A percentile compares a stretch with the other conserved stretches of the same genome.
These are phyloP conservation scores for Coleophoma crateriformis DNA, from an alignment of 2,329 filamentous ascomycete species.

Conservation along the genomic window DNA sequence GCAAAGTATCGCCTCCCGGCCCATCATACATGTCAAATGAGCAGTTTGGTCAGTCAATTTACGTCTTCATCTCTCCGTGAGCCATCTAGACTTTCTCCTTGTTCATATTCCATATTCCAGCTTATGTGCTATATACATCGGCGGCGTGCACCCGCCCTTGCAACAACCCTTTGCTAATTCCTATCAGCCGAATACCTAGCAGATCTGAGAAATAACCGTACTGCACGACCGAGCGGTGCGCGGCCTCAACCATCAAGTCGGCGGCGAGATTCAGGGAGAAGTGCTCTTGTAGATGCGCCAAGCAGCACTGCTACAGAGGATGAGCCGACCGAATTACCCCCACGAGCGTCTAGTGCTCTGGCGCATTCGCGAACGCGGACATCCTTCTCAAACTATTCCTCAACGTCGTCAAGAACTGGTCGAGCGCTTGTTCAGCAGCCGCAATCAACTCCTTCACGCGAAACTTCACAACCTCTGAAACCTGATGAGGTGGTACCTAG, in stretches of 20 bases:
- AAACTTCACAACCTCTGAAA: slow-evolving; percentile 34
- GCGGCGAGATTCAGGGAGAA: slow-evolving; percentile 28
- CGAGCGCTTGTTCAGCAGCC: slow-evolving; percentile 21
- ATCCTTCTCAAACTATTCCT: slow-evolving; percentile 21
- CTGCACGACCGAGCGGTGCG: slow-evolving; percentile 64
- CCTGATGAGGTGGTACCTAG: slow-evolving; percentile 59
- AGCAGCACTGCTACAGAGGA: background rate
- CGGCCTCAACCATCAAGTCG: slow-evolving; percentile 51
- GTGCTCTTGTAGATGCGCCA: slow-evolving; percentile 23
- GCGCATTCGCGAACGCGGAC: slow-evolving; percentile 23
- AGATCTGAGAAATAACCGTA: slow-evolving; percentile 63
- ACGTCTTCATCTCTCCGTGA: background rate
- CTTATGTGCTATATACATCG: too few species aligned
- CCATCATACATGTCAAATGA: slow-evolving; percentile 62
- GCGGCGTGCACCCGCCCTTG: background rate
- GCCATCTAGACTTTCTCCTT: too few species aligned
- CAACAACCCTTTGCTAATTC: slow-evolving; percentile 8
- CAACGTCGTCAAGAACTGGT: slow-evolving; percentile 21
- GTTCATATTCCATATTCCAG: too few species aligned
- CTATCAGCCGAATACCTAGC: slow-evolving; percentile 62
- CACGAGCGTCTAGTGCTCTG: slow-evolving; percentile 20
- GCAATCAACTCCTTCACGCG: background rate
- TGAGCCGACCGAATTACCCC: slow-evolving; percentile 10
- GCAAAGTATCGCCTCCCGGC: slow-evolving; percentile 55
- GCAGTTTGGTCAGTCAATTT: slow-evolving; percentile 51